phyloP scores from a whole-genome alignment of 1,139 yeast genomes.

The Spathaspora sp. region DNA sequence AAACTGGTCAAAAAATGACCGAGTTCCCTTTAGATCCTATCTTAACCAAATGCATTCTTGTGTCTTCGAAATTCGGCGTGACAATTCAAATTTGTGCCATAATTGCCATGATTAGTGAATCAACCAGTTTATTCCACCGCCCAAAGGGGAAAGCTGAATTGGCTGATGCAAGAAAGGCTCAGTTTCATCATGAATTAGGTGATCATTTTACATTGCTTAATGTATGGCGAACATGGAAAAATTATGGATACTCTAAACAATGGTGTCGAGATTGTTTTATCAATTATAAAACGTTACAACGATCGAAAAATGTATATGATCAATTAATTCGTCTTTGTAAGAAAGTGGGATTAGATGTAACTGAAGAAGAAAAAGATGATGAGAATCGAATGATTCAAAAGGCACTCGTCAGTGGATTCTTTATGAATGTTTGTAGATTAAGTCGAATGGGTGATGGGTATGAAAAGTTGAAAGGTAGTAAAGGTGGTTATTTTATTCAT shows the following conservation, averaged over 20 bases:
- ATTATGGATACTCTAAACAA: conserved; percentile 62
- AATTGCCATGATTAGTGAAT: conserved; percentile 82
- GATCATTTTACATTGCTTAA: conserved; percentile 79
- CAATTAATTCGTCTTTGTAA: conserved; percentile 67
- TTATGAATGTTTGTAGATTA: conserved; percentile 73
- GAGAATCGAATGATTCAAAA: conserved; percentile 51
- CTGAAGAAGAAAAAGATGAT: conserved; percentile 19
- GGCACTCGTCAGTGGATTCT: conserved; percentile 78
- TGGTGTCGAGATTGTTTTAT: conserved; percentile 90
- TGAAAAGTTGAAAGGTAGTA: conserved; percentile 57
- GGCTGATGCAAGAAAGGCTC: conserved; percentile 62
- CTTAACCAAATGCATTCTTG: conserved; percentile 72
- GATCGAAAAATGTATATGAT: conserved; percentile 71
- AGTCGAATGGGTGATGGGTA: conserved; percentile 73
- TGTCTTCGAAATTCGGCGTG: conserved; percentile 60
- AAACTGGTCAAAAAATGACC: conserved; percentile 81
- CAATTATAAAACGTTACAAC: conserved; percentile 67
- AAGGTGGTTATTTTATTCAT: conserved; percentile 62
- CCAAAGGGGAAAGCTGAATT: conserved; percentile 69
- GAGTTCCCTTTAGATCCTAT: conserved; percentile 93
- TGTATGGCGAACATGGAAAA: conserved; percentile 76
- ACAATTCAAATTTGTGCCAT: conserved; percentile 66
- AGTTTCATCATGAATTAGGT: conserved; percentile 52
- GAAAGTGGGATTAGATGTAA: conserved; percentile 45
- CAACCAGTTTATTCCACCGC: conserved; percentile 66